A percentile compares a stretch with the other conserved stretches of the same genome.
Conservation (phyloP, 495 filamentous ascomycete genomes). For the Antarctomyces pellizariae region DNA sequence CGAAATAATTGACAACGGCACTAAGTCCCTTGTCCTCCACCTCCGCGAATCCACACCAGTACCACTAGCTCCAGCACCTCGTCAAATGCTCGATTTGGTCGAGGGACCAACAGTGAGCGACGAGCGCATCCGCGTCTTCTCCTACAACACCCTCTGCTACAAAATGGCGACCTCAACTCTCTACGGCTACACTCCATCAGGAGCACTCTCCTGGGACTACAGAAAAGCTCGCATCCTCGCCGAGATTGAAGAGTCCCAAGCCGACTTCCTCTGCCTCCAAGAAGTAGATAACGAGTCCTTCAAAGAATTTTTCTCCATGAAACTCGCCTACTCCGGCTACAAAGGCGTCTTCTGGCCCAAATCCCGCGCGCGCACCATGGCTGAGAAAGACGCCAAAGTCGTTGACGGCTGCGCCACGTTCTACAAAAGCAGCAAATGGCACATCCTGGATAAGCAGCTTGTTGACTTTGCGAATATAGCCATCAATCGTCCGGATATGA, state of each 20-base stretch:
- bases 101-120: constrained; percentile 21
- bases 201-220: constrained; percentile 63
- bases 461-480: constrained; percentile 81
- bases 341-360: constrained; percentile 83
- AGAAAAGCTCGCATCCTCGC: constrained; percentile 56
- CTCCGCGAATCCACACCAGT: constrained; percentile 67
- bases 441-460: constrained; percentile 75
- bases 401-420: constrained; percentile 96
- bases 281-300: constrained; percentile 81
- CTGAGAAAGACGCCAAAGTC: constrained; percentile 55
- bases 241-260: constrained; percentile 55
- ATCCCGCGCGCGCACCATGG: constrained; percentile 71
- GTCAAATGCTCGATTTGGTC: constrained; percentile 22
- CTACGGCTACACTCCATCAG: constrained; percentile 73
- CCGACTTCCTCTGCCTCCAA: constrained; percentile 81
- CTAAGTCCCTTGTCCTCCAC: constrained; percentile 56
- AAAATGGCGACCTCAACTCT: constrained; percentile 58
- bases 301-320: constrained; percentile 65
- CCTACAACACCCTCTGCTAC: constrained; percentile 89
- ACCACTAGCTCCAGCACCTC: constrained; percentile 37
- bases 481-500: constrained; percentile 85
- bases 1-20: constrained; percentile 64
- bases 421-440: constrained; percentile 80
- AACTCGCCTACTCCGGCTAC: constrained; percentile 66
- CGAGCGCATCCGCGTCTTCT: constrained; percentile 49